These are phyloP conservation scores for Anthoceros angustus DNA, from an alignment of 225 moss, liverwort and hornwort genomes.

Conservation along the genomic window DNA sequence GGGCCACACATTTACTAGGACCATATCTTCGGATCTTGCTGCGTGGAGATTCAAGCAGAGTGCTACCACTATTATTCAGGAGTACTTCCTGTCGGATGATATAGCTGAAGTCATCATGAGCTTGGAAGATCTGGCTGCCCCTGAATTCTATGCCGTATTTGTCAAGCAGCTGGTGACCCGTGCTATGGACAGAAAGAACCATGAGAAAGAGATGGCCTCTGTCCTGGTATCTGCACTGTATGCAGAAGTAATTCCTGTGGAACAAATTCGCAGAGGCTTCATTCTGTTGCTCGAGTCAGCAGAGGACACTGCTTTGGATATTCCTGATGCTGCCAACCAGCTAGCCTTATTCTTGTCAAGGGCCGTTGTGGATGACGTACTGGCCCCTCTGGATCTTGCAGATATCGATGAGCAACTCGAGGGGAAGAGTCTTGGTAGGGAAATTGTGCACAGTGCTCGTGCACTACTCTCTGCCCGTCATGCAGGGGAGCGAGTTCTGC, in stretches of 20 bases:
- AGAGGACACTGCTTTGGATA: slow-evolving; percentile 87
- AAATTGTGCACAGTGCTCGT: slow-evolving; percentile 70
- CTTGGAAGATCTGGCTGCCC: slow-evolving; percentile 91
- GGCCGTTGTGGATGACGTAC: slow-evolving; percentile 89
- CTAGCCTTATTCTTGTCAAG: slow-evolving; percentile 78
- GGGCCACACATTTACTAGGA: slow-evolving; percentile 25
- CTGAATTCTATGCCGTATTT: slow-evolving; percentile 66
- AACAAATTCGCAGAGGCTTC: slow-evolving; percentile 61
- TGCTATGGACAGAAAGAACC: slow-evolving; percentile 91
- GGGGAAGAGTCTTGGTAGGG: slow-evolving; percentile 61
- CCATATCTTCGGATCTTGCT: slow-evolving; percentile 34
- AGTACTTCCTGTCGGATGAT: slow-evolving; percentile 91
- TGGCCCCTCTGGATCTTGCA: slow-evolving; percentile 74
- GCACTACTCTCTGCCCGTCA: slow-evolving; percentile 79
- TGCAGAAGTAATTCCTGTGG: slow-evolving; percentile 80
- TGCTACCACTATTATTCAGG: slow-evolving; percentile 79
- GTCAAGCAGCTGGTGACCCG: slow-evolving; percentile 71
- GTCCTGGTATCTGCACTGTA: slow-evolving; percentile 80
- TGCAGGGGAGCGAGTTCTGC: slow-evolving; percentile 84
- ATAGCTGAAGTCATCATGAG: slow-evolving; percentile 81
- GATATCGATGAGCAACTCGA: slow-evolving; percentile 79
- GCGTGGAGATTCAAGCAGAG: slow-evolving; percentile 54
- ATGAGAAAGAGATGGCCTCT: slow-evolving; percentile 94
- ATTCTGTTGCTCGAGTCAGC: slow-evolving; percentile 78
- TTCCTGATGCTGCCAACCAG: slow-evolving; percentile 86